Evolutionary conservation across 257 asterid genomes (phyloP).

Genomic region (Ehretia macrophylla): DNA sequence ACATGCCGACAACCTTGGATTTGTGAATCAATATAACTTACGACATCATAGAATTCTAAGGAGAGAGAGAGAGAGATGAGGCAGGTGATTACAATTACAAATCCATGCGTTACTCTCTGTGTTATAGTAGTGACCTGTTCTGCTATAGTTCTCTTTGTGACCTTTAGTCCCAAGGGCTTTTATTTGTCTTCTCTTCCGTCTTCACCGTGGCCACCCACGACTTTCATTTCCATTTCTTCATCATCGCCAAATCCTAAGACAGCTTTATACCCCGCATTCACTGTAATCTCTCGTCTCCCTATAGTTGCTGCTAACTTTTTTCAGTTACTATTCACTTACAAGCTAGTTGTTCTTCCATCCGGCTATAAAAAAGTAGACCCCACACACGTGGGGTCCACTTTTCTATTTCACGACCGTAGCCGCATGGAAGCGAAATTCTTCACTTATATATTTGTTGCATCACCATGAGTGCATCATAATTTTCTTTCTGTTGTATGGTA

Average conservation of each 20-base stretch:
- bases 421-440: too few relatives aligned
- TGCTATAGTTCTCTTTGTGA: conserved; percentile 15
- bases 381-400: too few relatives aligned
- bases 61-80: conserved; percentile 11
- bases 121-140: conserved; percentile 17
- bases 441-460: too few relatives aligned
- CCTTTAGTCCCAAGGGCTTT: conserved; percentile 19
- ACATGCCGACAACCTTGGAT: neutral
- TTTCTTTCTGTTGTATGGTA: too few relatives aligned
- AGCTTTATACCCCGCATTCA: conserved; percentile 53
- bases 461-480: too few relatives aligned
- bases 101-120: conserved; percentile 24
- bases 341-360: neutral
- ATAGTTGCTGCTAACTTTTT: neutral
- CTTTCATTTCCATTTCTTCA: conserved; percentile 9
- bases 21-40: neutral
- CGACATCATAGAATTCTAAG: neutral
- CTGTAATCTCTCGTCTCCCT: conserved; percentile 21
- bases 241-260: conserved; percentile 10
- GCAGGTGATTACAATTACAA: conserved; percentile 18
- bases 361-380: neutral
- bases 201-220: conserved; percentile 36
- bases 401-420: too few relatives aligned
- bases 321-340: neutral
- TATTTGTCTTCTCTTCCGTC: conserved; percentile 28